Evolutionary conservation across 1,284 basidiomycete genomes (phyloP), one percentile per base, ranked within the genome.

Genomic region (Heterobasidion parviporum): DNA sequence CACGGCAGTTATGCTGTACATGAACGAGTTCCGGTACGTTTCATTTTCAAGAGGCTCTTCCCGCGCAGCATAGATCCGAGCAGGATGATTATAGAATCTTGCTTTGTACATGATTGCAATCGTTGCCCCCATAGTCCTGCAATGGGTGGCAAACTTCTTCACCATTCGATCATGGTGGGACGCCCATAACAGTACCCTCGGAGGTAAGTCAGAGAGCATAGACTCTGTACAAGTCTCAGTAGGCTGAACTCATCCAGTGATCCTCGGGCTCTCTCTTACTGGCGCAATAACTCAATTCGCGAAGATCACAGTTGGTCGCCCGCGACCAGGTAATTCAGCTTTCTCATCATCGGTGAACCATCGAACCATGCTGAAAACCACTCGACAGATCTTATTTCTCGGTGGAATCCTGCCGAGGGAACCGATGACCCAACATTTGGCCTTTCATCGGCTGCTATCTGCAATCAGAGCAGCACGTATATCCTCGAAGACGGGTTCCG

Each of bases 101-200:
- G 78, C 82, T 8, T 70, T 94, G 2, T 82, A 83, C 63, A 65
- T 90, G 44, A 85, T 94, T 56, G 83, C 84, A 43, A 67, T 88
- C 47, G 79, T 82, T 5, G 74, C 87, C 2, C 91, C 93, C 0
- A 67, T 89, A 5, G 62, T 85, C 15, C 70, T 92, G 43, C 82
- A 92, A 62, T 76, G 85, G 15, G 63, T 81, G 7, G 77, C 94
- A 61, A 89, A 92, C 62, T 59, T 85, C 20, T 56, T 88, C 8
- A 84, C 92, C 16, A 73, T 91, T 10, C 80, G 87, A 18, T 89
- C 85, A 6, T 83, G 85, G 71, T 97, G 94, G 92, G 95, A 98
- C 64, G 74, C 89, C 38, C 94, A 98, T 68, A 88, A 83, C 63
- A 80, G 88, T 53, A 75, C 85, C 26, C 79, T 94, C 10, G 94